Percentiles rank a stretch among this genome's conserved stretches.
Evolutionary conservation across 768 basidiomycete species (phyloP).

Genomic region (Strobilomyces dryophilus): DNA sequence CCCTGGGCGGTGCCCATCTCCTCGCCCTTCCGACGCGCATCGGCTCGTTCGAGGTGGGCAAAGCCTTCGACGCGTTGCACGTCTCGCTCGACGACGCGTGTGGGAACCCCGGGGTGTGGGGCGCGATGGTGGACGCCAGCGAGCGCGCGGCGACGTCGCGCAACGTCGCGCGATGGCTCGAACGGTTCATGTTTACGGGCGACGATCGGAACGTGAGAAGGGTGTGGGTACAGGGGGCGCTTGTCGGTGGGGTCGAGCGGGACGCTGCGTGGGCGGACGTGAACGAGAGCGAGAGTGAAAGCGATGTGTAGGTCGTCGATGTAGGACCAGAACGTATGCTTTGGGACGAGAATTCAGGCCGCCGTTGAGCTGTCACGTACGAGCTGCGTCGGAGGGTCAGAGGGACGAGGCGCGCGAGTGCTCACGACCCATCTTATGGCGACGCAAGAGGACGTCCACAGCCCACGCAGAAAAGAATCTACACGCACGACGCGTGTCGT

Average conservation of each 20-base stretch:
- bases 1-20: constrained; percentile 81
- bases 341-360: too few species aligned
- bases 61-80: constrained; percentile 84
- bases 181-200: constrained; percentile 80
- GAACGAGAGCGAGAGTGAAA: too few species aligned
- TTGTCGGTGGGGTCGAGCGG: background rate
- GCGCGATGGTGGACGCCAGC: constrained; percentile 20
- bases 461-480: too few species aligned
- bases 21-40: constrained; percentile 61
- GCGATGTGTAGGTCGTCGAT: too few species aligned
- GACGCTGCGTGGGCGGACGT: too few species aligned
- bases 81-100: constrained; percentile 49
- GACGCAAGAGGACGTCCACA: too few species aligned
- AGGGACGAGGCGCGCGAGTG: too few species aligned
- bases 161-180: constrained; percentile 55
- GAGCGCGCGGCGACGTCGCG: constrained; percentile 18
- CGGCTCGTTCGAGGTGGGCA: constrained; percentile 74
- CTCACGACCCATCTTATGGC: too few species aligned
- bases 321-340: too few species aligned
- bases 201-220: constrained; percentile 77
- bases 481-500: too few species aligned
- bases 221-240: constrained; percentile 78
- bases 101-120: constrained; percentile 57
- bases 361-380: too few species aligned
- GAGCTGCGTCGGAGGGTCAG: too few species aligned